Conservation (phyloP, 148 eudicot genomes). For the Rhododendron henanense region DNA sequence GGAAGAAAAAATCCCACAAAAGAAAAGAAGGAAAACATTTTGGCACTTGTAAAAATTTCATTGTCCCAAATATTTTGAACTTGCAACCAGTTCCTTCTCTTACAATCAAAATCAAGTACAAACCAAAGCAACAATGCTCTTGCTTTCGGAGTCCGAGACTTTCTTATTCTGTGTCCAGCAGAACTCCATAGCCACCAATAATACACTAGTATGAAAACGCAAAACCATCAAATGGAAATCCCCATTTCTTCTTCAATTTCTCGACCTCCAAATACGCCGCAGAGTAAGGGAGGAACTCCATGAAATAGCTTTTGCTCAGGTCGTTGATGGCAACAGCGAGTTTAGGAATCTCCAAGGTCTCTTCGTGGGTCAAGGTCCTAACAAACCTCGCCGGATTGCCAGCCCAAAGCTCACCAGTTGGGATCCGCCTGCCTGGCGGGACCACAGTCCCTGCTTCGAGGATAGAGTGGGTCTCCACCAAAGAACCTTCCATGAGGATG, state of each 20-base stretch:
- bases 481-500: constrained; percentile 93
- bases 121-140: neutral
- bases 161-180: constrained; percentile 26
- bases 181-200: constrained; percentile 17
- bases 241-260: constrained; percentile 80
- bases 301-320: constrained; percentile 66
- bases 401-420: constrained; percentile 96
- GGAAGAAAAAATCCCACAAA: neutral
- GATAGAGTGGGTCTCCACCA: constrained; percentile 92
- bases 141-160: constrained; percentile 4
- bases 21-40: neutral
- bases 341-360: constrained; percentile 90
- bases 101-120: neutral
- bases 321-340: constrained; percentile 94
- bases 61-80: neutral
- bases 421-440: constrained; percentile 96
- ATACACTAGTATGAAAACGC: constrained; percentile 9
- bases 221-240: constrained; percentile 46
- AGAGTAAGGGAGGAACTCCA: constrained; percentile 88
- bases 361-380: constrained; percentile 87
- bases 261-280: constrained; percentile 94
- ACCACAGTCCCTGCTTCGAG: constrained; percentile 98
- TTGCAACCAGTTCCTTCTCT: neutral
- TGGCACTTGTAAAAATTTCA: neutral
- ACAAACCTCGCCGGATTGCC: constrained; percentile 98